Base-by-base conservation (phyloP, 768 basidiomycete species). In the Podaxis sp. region DNA sequence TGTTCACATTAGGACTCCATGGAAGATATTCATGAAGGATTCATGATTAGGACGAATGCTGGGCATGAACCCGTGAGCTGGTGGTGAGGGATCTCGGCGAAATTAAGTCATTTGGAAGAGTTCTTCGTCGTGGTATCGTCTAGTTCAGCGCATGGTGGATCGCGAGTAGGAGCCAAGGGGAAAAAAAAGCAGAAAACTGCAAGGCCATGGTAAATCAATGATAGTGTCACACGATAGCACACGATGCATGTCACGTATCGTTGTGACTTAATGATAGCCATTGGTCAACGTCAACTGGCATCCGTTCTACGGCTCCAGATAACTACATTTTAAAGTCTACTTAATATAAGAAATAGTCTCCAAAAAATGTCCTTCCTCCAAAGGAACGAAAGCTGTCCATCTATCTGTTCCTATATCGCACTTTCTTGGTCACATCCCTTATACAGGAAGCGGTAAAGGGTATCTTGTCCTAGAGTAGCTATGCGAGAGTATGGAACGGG, bases 381-480 rank as follows among this genome's bases (percentile, higher is more conserved):
- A 58, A 56, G 41, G 54, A 62, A 27, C 22, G 54, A 62, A 51
- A 38, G 27, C 6, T 51, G 27, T 59, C 58, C 50, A 51, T 25
- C 58, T 38, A 12, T 51, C 50, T 46, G 43, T 46, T 22, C 19
- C 37, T 7, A 47, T 17, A 6, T 43, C n/a, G 12, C 58, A 7
- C 46, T 12, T 19, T 51, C 46, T 47, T 33, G 43, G 38, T 29
- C 27, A 6, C 40, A 46, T 25, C 27, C 52, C 11, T 37, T 52
- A 55, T 55, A 55, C 57, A 54, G 36, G 36, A 49, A 47, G 33
- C 33, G 47, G 50, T 12, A 40, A 38, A 25, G 50, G 63, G 49
- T 64, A 64, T 61, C 41, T 38, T 58, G n/a, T 38, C 54, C 37
- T 50, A 60, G 5, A 52, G 36, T 60, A 52, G 11, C 52, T 36